phyloP scores from a whole-genome alignment of 305 asterid genomes.

The Andrographis paniculata region DNA sequence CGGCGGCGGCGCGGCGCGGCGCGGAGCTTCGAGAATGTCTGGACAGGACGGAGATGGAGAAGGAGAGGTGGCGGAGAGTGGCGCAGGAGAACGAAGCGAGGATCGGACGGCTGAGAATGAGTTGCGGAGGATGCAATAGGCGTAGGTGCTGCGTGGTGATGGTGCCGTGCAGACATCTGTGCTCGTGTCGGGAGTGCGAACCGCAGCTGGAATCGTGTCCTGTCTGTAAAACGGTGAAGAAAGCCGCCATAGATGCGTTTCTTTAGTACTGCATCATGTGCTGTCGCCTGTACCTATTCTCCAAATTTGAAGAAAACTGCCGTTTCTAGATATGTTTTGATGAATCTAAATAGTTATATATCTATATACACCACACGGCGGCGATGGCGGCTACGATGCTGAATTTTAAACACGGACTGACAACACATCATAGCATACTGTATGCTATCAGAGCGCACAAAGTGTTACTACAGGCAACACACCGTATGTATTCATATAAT shows the following conservation, averaged over 20 bases:
- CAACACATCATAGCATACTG: too few species aligned
- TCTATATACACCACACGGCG: too few species aligned
- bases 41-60: conserved; percentile 37
- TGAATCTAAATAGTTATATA: too few species aligned
- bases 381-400: too few species aligned
- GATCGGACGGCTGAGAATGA: conserved; percentile 40
- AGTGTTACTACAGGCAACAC: too few species aligned
- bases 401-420: too few species aligned
- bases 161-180: conserved; percentile 74
- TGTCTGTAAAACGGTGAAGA: conserved; percentile 40
- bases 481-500: too few species aligned
- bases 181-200: conserved; percentile 50
- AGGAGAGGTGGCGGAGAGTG: conserved; percentile 43
- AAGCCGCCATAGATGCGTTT: conserved; percentile 45
- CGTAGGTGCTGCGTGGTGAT: conserved; percentile 38
- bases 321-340: too few species aligned
- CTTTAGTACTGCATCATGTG: too few species aligned
- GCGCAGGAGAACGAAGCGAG: conserved; percentile 46
- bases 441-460: too few species aligned
- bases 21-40: conserved; percentile 37
- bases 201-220: conserved; percentile 59
- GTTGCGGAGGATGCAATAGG: conserved; percentile 44
- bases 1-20: conserved; percentile 23
- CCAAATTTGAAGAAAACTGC: too few species aligned
- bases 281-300: too few species aligned